phyloP scores from a whole-genome alignment of 2,329 filamentous ascomycete species.

The Fusarium sp. region DNA sequence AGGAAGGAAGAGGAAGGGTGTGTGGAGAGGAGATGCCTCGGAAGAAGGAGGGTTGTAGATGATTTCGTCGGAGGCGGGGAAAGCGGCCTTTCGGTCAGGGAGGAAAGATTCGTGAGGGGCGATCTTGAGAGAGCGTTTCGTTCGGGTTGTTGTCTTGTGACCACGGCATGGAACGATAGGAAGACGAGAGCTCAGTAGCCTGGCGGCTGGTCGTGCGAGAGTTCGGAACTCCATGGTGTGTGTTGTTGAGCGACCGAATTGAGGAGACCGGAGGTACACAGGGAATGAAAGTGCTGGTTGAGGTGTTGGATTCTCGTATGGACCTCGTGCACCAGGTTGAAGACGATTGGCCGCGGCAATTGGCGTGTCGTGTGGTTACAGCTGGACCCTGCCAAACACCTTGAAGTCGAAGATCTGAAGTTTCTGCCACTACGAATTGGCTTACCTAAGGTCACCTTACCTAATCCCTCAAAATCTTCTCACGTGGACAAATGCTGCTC shows the following conservation, averaged over 20 bases:
- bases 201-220: constrained; percentile 52
- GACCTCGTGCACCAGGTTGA: constrained; percentile 35
- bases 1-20: constrained; percentile 75
- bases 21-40: constrained; percentile 69
- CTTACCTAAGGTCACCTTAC: constrained; percentile 33
- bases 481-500: no score
- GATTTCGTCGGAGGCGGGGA: constrained; percentile 55
- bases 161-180: constrained; percentile 52
- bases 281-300: neutral
- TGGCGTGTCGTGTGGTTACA: constrained; percentile 38
- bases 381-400: constrained; percentile 30
- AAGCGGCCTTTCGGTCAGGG: constrained; percentile 50
- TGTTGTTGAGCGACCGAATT: constrained; percentile 13
- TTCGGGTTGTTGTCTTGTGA: constrained; percentile 65
- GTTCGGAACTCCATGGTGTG: constrained; percentile 53
- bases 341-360: constrained; percentile 44
- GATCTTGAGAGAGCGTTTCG: constrained; percentile 69
- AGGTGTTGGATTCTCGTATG: constrained; percentile 6
- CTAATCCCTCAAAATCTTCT: neutral
- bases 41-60: constrained; percentile 70
- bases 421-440: constrained; percentile 38
- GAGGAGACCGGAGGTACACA: neutral
- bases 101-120: constrained; percentile 71
- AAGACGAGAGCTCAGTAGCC: constrained; percentile 49
- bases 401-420: constrained; percentile 43